Percentiles rank a stretch among this genome's conserved stretches.
Evolutionary conservation across 805 yeast species (phyloP).

Genomic region (Starmerella cellae): DNA sequence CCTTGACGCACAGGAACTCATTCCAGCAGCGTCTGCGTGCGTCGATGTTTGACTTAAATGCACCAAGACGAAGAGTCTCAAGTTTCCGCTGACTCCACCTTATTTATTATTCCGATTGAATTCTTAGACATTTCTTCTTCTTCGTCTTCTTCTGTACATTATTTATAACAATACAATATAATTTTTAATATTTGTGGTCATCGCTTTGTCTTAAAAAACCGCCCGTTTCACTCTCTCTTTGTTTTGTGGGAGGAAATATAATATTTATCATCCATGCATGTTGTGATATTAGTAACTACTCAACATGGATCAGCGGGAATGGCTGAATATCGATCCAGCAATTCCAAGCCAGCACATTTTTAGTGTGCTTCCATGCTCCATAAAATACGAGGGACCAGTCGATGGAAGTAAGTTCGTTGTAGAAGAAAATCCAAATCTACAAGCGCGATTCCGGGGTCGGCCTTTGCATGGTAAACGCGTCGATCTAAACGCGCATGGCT

Average conservation of each 20-base stretch:
- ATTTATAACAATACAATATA: no score
- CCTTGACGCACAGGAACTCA: not conserved
- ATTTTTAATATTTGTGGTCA: no score
- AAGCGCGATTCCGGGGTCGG: conserved; percentile 17
- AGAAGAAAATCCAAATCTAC: not conserved
- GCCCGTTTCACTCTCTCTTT: no score
- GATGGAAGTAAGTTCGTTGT: conserved; percentile 11
- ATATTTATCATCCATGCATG: not conserved
- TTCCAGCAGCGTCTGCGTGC: not conserved
- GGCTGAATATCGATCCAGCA: not conserved
- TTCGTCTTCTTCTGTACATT: no score
- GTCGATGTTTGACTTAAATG: not conserved
- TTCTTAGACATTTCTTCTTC: no score
- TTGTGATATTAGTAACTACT: not conserved
- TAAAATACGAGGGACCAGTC: conserved; percentile 13
- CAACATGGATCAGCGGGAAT: conserved; percentile 1
- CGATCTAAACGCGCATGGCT: conserved; percentile 13
- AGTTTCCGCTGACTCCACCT: not conserved
- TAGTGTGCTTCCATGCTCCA: conserved; percentile 18
- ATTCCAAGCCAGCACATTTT: conserved; percentile 1
- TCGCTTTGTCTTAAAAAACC: no score
- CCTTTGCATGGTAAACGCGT: conserved; percentile 16
- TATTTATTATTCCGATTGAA: no score
- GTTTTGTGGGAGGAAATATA: no score
- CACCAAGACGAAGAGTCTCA: not conserved